These are phyloP conservation scores for Limonomyces culmigenus DNA, from an alignment of 1,284 basidiomycete genomes.

Conservation along the genomic window DNA sequence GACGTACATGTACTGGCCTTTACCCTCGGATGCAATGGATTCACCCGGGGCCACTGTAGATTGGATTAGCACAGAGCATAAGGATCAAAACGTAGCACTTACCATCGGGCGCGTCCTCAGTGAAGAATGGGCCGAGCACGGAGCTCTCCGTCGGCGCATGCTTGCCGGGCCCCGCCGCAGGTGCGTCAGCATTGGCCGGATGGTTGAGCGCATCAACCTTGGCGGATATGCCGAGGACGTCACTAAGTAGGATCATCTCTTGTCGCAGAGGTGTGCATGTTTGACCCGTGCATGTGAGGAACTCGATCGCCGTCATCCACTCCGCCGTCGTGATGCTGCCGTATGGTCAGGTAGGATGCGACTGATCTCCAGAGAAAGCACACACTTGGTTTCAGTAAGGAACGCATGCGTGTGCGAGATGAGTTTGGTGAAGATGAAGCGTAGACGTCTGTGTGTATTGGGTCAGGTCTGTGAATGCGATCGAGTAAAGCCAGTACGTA, in stretches of 20 bases:
- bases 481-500: background rate
- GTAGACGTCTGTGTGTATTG: slow-evolving; percentile 19
- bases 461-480: background rate
- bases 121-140: slow-evolving; percentile 75
- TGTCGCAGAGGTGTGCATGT: slow-evolving; percentile 59
- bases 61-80: background rate
- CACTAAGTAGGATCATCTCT: slow-evolving; percentile 75
- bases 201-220: slow-evolving; percentile 69
- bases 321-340: slow-evolving; percentile 61
- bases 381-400: slow-evolving; percentile 46
- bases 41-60: slow-evolving; percentile 22
- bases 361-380: slow-evolving; percentile 5
- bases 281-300: slow-evolving; percentile 61
- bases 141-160: slow-evolving; percentile 69
- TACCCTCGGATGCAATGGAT: slow-evolving; percentile 26
- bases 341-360: slow-evolving; percentile 1
- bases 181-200: slow-evolving; percentile 40
- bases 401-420: slow-evolving; percentile 56
- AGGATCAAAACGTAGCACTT: slow-evolving; percentile 10
- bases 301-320: slow-evolving; percentile 69
- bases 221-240: slow-evolving; percentile 62
- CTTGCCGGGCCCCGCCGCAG: too few relatives aligned
- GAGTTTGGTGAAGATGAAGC: slow-evolving; percentile 29
- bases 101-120: slow-evolving; percentile 65
- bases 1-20: slow-evolving; percentile 22